Evolutionary conservation across 139 green algal species (phyloP).

Genomic region (Astrephomene gubernaculifera): DNA sequence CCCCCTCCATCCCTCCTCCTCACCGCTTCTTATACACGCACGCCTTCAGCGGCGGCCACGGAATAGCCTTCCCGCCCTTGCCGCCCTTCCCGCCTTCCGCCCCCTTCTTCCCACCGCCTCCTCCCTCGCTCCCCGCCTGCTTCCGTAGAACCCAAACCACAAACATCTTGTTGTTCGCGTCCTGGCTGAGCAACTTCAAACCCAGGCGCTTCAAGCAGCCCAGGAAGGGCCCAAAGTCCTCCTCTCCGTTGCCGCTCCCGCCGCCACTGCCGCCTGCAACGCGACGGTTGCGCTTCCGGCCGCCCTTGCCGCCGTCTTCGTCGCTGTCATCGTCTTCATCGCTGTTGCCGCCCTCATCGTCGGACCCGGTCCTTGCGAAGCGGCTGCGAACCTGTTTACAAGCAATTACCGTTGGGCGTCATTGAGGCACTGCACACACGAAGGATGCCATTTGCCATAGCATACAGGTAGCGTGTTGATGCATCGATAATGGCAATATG

Average conservation of each 20-base stretch:
- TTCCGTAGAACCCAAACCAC: constrained; percentile 76
- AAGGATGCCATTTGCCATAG: too few relatives aligned
- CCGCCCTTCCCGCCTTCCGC: constrained; percentile 27
- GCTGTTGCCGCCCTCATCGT: constrained; percentile 31
- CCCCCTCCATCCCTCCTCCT: too few relatives aligned
- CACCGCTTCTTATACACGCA: constrained; percentile 89
- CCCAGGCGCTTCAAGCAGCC: constrained; percentile 68
- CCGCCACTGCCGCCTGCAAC: background rate
- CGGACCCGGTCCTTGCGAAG: constrained; percentile 51
- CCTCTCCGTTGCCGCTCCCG: constrained; percentile 8
- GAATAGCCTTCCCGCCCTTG: constrained; percentile 11
- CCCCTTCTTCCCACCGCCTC: background rate
- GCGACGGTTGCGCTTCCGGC: background rate
- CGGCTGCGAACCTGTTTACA: constrained; percentile 74
- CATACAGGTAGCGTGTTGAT: too few relatives aligned
- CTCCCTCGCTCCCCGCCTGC: constrained; percentile 24
- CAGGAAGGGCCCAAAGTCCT: constrained; percentile 77
- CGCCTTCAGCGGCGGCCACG: constrained; percentile 81
- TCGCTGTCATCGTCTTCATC: background rate
- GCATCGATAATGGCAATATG: too few relatives aligned
- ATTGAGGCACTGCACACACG: too few relatives aligned
- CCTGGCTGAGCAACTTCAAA: constrained; percentile 65
- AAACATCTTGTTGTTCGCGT: constrained; percentile 85
- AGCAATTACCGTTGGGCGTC: too few relatives aligned
- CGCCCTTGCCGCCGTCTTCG: background rate